Percentiles rank a stretch among this genome's conserved stretches.
These are phyloP conservation scores for Stagonosporopsis chrysanthemi DNA, from an alignment of 2,329 filamentous ascomycete species.

Conservation along the genomic window DNA sequence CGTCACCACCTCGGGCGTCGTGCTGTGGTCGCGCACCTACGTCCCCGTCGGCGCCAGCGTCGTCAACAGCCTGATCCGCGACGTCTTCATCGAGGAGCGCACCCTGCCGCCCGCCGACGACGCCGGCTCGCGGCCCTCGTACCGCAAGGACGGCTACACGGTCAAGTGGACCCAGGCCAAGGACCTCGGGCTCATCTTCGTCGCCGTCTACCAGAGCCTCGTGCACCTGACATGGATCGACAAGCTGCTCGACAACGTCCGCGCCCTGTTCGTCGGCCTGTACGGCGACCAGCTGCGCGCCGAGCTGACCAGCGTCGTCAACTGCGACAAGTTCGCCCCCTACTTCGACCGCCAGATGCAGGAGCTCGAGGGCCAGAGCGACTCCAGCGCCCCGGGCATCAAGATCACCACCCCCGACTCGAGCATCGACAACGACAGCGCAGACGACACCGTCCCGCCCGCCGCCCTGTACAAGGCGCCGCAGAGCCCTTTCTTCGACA, in stretches of 20 bases:
- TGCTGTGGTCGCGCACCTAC: conserved; percentile 93
- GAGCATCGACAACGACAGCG: conserved; percentile 57
- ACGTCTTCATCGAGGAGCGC: conserved; percentile 98
- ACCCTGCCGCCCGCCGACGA: conserved; percentile 68
- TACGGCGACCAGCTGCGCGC: conserved; percentile 89
- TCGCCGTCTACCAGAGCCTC: conserved; percentile 95
- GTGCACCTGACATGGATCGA: conserved; percentile 97
- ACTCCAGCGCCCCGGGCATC: conserved; percentile 43
- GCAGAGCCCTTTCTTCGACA: conserved; percentile 48
- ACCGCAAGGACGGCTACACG: conserved; percentile 91
- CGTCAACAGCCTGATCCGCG: conserved; percentile 92
- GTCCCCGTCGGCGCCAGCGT: conserved; percentile 79
- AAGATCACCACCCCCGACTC: conserved; percentile 59
- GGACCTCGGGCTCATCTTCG: conserved; percentile 93
- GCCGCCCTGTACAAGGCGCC: conserved; percentile 57
- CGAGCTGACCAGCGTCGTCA: conserved; percentile 76
- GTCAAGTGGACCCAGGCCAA: conserved; percentile 93
- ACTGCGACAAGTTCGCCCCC: conserved; percentile 80
- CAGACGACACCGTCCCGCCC: conserved; percentile 60
- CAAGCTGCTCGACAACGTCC: conserved; percentile 93
- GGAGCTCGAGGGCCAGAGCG: conserved; percentile 73
- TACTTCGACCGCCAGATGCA: conserved; percentile 94
- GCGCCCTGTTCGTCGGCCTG: conserved; percentile 86
- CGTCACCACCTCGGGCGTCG: conserved; percentile 92
- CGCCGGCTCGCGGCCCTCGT: conserved; percentile 72